Percentiles rank a stretch among this genome's conserved stretches.
phyloP scores from a whole-genome alignment of 805 yeast genomes.

The Metschnikowia colocasiae region DNA sequence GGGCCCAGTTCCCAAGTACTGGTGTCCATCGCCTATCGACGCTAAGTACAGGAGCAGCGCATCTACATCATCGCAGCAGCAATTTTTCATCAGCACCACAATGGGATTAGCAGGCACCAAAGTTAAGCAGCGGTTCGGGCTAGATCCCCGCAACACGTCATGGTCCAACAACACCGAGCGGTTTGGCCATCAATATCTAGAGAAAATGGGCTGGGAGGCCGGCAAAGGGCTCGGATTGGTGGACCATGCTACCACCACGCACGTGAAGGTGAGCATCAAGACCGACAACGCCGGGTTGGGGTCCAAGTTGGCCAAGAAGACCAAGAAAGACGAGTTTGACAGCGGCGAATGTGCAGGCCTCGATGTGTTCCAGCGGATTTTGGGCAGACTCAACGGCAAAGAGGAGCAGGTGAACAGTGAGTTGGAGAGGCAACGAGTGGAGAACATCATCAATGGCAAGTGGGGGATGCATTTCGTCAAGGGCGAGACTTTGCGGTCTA shows the following conservation, averaged over 20 bases:
- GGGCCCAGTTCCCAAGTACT: no score
- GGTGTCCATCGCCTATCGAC: slow-evolving; percentile 1
- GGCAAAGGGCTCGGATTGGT: slow-evolving; percentile 84
- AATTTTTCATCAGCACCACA: slow-evolving; percentile 1
- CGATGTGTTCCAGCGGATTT: slow-evolving; percentile 86
- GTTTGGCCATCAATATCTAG: slow-evolving; percentile 84
- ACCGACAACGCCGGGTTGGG: slow-evolving; percentile 87
- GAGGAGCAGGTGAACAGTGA: slow-evolving; percentile 63
- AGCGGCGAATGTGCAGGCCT: slow-evolving; percentile 85
- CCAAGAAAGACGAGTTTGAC: slow-evolving; percentile 64
- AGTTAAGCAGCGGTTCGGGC: slow-evolving; percentile 79
- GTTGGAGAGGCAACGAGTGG: slow-evolving; percentile 63
- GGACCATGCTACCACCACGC: slow-evolving; percentile 64
- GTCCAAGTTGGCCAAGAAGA: slow-evolving; percentile 61
- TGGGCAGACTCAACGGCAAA: slow-evolving; percentile 87
- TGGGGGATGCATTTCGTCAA: slow-evolving; percentile 86
- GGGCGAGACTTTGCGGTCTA: slow-evolving; percentile 79
- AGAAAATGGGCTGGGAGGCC: slow-evolving; percentile 86
- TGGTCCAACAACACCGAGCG: slow-evolving; percentile 86
- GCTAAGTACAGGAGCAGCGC: slow-evolving; percentile 5
- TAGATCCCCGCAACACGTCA: slow-evolving; percentile 88
- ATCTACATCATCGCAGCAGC: slow-evolving; percentile 4
- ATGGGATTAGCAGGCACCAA: slow-evolving; percentile 86
- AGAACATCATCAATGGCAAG: slow-evolving; percentile 72
- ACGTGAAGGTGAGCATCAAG: slow-evolving; percentile 77